Conservation (phyloP, 2,329 filamentous ascomycete genomes). For the Fulvia fulva region DNA sequence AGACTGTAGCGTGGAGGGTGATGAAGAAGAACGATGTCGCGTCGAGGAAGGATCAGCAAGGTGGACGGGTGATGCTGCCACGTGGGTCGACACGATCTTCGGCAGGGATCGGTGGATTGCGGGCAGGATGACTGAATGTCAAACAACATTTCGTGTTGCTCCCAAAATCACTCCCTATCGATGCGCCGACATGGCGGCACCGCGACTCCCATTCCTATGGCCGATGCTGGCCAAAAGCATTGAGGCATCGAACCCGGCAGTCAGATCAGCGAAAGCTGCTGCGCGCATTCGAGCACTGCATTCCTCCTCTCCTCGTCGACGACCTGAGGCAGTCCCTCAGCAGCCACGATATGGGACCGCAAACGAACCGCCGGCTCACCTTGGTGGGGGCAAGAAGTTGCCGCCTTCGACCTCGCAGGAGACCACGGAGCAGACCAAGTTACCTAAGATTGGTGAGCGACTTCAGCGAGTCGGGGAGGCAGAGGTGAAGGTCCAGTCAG, state of each 20-base stretch:
- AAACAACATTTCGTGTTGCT: not conserved
- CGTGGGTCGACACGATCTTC: not conserved
- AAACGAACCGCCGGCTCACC: constrained; percentile 43
- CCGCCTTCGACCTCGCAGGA: constrained; percentile 16
- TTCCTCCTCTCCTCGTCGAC: constrained; percentile 32
- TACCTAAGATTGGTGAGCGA: constrained; percentile 32
- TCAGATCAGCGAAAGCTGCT: constrained; percentile 24
- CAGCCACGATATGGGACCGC: constrained; percentile 44
- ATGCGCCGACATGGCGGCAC: constrained; percentile 37
- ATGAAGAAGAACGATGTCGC: not conserved
- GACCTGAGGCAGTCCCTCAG: constrained; percentile 30
- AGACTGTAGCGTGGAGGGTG: not conserved
- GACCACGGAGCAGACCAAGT: constrained; percentile 13
- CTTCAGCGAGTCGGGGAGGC: constrained; percentile 29
- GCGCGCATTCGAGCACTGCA: constrained; percentile 31
- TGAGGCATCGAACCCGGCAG: constrained; percentile 20
- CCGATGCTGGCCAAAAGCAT: constrained; percentile 41
- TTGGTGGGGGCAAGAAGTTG: constrained; percentile 27
- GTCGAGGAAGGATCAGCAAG: not conserved
- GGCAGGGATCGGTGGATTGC: not conserved
- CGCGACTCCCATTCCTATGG: constrained; percentile 46
- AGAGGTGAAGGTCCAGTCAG: constrained; percentile 16
- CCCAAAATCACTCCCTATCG: not conserved
- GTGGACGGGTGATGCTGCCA: not conserved
- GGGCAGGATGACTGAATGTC: not conserved